Evolutionary conservation across 176 grass and related monocot genomes (phyloP).

Genomic region (Oryza australiensis): DNA sequence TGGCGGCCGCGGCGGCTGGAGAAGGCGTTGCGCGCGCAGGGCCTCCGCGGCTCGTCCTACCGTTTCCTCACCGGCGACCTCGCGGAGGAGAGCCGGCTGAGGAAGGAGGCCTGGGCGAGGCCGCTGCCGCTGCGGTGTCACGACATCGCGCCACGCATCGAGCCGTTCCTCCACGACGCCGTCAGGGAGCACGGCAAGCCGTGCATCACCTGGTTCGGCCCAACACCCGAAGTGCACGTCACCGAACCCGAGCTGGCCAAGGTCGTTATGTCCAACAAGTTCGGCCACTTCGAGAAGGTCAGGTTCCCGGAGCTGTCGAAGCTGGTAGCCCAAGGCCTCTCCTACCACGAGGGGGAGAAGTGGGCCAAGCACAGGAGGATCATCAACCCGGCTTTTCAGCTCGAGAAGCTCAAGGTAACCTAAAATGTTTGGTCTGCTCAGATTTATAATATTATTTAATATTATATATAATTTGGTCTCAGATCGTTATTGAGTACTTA

Average conservation of each 20-base stretch:
- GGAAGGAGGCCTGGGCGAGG: constrained; percentile 40
- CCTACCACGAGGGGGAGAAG: constrained; percentile 34
- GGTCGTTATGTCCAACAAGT: constrained; percentile 57
- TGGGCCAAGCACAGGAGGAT: constrained; percentile 58
- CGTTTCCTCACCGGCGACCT: constrained; percentile 49
- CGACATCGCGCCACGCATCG: constrained; percentile 42
- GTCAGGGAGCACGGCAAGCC: constrained; percentile 47
- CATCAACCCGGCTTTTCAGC: constrained; percentile 46
- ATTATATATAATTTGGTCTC: too few species aligned
- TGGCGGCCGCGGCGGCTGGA: constrained; percentile 54
- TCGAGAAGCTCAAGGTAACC: constrained; percentile 50
- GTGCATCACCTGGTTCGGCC: constrained; percentile 56
- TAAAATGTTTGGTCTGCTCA: too few species aligned
- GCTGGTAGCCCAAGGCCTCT: constrained; percentile 9
- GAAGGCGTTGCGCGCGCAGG: constrained; percentile 48
- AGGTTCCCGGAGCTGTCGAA: constrained; percentile 15
- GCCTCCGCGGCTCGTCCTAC: constrained; percentile 52
- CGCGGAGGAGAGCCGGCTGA: constrained; percentile 26
- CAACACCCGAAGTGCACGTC: constrained; percentile 45
- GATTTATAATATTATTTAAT: too few species aligned
- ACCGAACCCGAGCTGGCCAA: constrained; percentile 39
- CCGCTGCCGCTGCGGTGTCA: constrained; percentile 50
- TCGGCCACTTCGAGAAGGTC: constrained; percentile 47
- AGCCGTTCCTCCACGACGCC: constrained; percentile 39
- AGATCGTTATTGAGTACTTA: too few species aligned